Percentiles rank a stretch among this genome's conserved stretches.
phyloP scores from a whole-genome alignment of 192 early-diverging fungal species.

The Rhizophlyctis rosea region DNA sequence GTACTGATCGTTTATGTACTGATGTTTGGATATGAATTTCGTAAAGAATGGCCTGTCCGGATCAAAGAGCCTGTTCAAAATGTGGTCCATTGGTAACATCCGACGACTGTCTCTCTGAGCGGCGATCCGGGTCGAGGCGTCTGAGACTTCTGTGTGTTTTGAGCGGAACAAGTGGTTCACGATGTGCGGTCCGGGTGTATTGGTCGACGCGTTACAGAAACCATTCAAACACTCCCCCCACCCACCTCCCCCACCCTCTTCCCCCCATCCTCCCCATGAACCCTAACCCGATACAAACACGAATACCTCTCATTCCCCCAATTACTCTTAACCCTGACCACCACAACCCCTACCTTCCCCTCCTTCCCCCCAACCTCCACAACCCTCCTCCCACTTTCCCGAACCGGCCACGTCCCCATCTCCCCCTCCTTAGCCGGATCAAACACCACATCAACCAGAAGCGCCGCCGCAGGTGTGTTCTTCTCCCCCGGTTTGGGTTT shows the following conservation, averaged over 20 bases:
- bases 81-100: neutral
- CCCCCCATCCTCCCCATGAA: neutral
- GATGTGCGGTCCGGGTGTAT: neutral
- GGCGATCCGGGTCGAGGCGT: neutral
- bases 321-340: neutral
- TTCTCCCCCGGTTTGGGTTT: neutral
- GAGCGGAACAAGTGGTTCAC: neutral
- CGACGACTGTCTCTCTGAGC: neutral
- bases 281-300: constrained; percentile 2
- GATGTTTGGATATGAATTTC: no score
- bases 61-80: no score
- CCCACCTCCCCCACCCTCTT: no score
- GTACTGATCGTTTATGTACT: no score
- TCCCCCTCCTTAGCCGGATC: neutral
- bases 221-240: no score
- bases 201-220: neutral
- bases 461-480: neutral
- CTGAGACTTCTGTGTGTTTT: neutral
- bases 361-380: neutral
- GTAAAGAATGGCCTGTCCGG: no score
- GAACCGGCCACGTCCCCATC: neutral
- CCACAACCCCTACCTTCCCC: neutral
- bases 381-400: neutral
- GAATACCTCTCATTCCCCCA: neutral
- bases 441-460: neutral